These are phyloP conservation scores for Rhodotorula toruloides DNA, from an alignment of 768 basidiomycete species.

Conservation along the genomic window DNA sequence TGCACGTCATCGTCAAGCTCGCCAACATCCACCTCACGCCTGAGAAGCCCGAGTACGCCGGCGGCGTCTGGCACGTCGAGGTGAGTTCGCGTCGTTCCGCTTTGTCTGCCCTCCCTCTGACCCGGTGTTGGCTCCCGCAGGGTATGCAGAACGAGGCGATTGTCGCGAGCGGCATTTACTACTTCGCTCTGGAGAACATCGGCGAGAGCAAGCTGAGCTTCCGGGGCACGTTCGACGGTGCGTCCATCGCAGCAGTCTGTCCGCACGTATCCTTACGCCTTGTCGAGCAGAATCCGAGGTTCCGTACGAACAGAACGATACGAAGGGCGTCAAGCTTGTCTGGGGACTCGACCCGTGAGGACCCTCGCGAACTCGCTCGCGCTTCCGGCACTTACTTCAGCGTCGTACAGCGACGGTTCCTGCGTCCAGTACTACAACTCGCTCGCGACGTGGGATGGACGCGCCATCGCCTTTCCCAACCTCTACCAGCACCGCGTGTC, in stretches of 20 bases:
- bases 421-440: slow-evolving; percentile 50
- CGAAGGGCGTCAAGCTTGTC: not conserved
- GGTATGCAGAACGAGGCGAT: slow-evolving; percentile 45
- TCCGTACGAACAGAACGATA: not conserved
- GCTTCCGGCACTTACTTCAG: not conserved
- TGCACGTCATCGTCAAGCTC: slow-evolving; percentile 46
- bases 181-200: slow-evolving; percentile 45
- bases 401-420: slow-evolving; percentile 7
- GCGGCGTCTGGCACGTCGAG: slow-evolving; percentile 52
- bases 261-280: slow-evolving; percentile 24
- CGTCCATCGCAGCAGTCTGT: not conserved
- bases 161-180: slow-evolving; percentile 43
- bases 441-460: slow-evolving; percentile 47
- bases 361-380: too few species aligned
- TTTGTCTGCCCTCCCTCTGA: too few species aligned
- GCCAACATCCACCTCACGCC: slow-evolving; percentile 48
- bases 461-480: slow-evolving; percentile 56
- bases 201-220: slow-evolving; percentile 45
- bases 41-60: slow-evolving; percentile 52
- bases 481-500: slow-evolving; percentile 55
- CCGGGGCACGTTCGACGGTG: slow-evolving; percentile 39
- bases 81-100: not conserved
- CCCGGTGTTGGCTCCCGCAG: not conserved
- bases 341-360: not conserved
- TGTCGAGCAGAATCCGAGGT: not conserved